Base-by-base conservation (phyloP, 164 flowering plant genomes). In the Stephania japonica region DNA sequence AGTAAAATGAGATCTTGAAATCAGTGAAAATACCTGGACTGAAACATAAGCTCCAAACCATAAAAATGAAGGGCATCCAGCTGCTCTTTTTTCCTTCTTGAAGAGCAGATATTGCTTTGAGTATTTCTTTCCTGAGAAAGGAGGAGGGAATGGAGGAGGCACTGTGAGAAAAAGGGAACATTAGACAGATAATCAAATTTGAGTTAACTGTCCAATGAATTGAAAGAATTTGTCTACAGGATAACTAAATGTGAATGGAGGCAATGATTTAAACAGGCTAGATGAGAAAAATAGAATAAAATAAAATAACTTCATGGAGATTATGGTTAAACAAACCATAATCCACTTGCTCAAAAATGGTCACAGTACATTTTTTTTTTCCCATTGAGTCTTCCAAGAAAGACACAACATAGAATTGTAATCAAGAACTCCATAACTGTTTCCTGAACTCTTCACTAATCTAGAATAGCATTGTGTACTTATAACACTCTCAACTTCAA, bases 141-240 rank as follows among this genome's bases (percentile, higher is more conserved):
- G 92, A 75, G 91, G 97, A 71, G 98, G 97, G 7, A 92, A 80
- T 73, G 92, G 94, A 81, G 90, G 89, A 76, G 95, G 95, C 90
- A 94, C 98, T 94, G 76, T 73, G 77, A 88, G 78, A 78, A 81
- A 67, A 79, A 73, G 80, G 24, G 72, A 72, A 77, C 77, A 70
- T 77, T 76, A 80, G 70, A 68, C 8, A 69, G 75, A 47, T n/a
- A 43, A 19, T 16, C 8, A 53, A 24, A 50, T 42, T 27, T 66
- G 72, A 69, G 65, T 24, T 62, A 56, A 50, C 38, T 65, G 56
- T 47, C 24, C 68, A 67, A 24, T 11, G 27, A 68, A 23, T 56
- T 11, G 7, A 18, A 73, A 47, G n/a, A 10, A 70, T 16, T 53
- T 19, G 61, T 18, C 0, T 21, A 16, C 21, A 5, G n/a, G 4